Base-by-base conservation (phyloP, 1,139 yeast species). In the Debaryomyces sp. region DNA sequence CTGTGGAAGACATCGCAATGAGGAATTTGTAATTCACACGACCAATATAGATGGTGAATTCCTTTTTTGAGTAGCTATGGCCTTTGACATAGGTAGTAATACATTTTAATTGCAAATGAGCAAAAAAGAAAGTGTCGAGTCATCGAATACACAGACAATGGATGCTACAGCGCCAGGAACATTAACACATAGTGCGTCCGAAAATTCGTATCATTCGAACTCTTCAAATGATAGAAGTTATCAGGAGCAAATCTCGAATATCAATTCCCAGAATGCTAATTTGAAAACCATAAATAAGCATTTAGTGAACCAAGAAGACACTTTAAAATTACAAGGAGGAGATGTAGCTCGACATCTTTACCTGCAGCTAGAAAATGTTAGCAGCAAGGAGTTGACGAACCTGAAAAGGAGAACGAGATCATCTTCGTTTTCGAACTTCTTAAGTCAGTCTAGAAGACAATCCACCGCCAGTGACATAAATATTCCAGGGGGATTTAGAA, bases 401-500 rank as follows among this genome's bases (percentile, higher is more conserved):
- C 33, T 48, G 49, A 56, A 54, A 43, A 54, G 68, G 43, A 52
- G 72, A 36, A 68, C 77, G 4, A 58, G 80, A 47, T 66, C 74
- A 45, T 67, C 76, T 22, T 75, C 80, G 6, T 75, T 75, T 51
- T 71, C 77, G 18, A 73, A 68, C 50, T 39, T 44, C 27, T 57
- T 73, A 27, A 54, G 67, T 27, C 75, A 70, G 46, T 43, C 52
- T 17, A 71, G 91, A 55, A 70, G 89, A 49, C 82, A 80, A 9
- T 83, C 89, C 0, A 71, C 77, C 18, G 94, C 92, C 1, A 79
- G 88, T 50, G 83, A 83, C 0, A 66, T 87, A 40, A 83, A 87
- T 55, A 85, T 87, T 8, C 94, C 94, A 0, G 95, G 95, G 39
- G 94, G 94, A 0, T 87, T 87, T 61, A 74, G 95, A 61, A 73